phyloP scores from a whole-genome alignment of 208 protist species.

The Leishmania guyanensis region DNA sequence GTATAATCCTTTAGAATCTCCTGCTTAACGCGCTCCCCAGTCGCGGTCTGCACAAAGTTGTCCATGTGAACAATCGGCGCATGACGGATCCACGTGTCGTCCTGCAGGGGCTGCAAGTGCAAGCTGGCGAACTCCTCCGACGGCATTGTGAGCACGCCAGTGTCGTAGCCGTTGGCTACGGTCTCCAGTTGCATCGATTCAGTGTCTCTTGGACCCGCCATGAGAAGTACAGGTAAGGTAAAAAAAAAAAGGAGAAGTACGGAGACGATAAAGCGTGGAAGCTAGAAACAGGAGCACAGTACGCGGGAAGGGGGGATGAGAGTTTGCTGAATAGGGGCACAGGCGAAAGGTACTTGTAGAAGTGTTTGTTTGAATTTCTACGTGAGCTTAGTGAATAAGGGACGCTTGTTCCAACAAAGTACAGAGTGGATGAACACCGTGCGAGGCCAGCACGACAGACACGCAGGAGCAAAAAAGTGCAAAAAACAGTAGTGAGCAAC shows the following conservation, averaged over 20 bases:
- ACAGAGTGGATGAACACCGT: neutral
- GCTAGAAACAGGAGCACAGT: neutral
- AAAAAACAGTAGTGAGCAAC: neutral
- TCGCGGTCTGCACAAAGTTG: slow-evolving; percentile 59
- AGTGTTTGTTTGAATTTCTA: neutral
- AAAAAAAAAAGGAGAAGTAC: neutral
- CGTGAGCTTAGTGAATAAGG: neutral
- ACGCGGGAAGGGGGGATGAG: too few relatives aligned
- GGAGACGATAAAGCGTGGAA: neutral
- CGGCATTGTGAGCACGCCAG: slow-evolving; percentile 52
- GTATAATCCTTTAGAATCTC: slow-evolving; percentile 77
- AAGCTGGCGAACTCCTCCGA: slow-evolving; percentile 65
- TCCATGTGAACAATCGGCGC: slow-evolving; percentile 75
- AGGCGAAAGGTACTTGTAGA: neutral
- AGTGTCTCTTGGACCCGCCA: neutral
- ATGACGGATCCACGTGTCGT: slow-evolving; percentile 85
- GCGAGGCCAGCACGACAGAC: neutral
- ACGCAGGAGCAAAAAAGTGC: neutral
- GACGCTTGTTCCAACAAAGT: neutral
- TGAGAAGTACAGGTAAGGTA: neutral
- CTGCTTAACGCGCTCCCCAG: slow-evolving; percentile 62
- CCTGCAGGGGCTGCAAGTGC: slow-evolving; percentile 75
- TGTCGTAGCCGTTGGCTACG: neutral
- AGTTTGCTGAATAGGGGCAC: neutral
- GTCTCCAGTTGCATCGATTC: slow-evolving; percentile 11